Conservation (phyloP, 78 protist genomes). For the Dictyostelium brefeldianum region DNA sequence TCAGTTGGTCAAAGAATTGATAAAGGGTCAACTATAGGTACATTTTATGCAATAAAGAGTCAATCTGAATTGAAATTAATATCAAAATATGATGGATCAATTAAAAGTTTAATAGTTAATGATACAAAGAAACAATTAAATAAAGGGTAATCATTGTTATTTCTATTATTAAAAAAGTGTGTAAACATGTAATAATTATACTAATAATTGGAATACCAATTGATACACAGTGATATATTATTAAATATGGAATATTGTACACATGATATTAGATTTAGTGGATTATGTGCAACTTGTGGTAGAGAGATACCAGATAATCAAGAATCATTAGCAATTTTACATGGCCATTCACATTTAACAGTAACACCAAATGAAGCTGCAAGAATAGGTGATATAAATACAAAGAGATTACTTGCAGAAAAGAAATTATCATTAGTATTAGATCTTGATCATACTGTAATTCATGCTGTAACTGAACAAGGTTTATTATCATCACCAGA, state of each 20-base stretch:
- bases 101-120: neutral
- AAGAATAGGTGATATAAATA: constrained; percentile 35
- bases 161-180: too few species aligned
- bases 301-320: constrained; percentile 30
- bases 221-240: constrained; percentile 1
- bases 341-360: constrained; percentile 50
- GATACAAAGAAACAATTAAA: neutral
- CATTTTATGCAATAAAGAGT: neutral
- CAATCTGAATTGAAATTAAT: neutral
- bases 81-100: constrained; percentile 10
- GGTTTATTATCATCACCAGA: constrained; percentile 19
- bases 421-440: constrained; percentile 63
- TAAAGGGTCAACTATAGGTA: neutral
- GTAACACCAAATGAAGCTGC: constrained; percentile 55
- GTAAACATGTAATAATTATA: neutral
- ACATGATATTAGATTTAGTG: constrained; percentile 62
- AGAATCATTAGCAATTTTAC: constrained; percentile 20
- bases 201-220: neutral
- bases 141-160: neutral
- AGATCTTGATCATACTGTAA: constrained; percentile 74
- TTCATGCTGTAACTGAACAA: constrained; percentile 74
- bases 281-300: constrained; percentile 76
- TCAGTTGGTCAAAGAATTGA: constrained; percentile 26
- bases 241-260: constrained; percentile 40
- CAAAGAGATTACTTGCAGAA: constrained; percentile 29